Percentiles rank a stretch among this genome's conserved stretches.
Evolutionary conservation across 257 asterid species (phyloP).

Genomic region (Anisodus acutangulus): DNA sequence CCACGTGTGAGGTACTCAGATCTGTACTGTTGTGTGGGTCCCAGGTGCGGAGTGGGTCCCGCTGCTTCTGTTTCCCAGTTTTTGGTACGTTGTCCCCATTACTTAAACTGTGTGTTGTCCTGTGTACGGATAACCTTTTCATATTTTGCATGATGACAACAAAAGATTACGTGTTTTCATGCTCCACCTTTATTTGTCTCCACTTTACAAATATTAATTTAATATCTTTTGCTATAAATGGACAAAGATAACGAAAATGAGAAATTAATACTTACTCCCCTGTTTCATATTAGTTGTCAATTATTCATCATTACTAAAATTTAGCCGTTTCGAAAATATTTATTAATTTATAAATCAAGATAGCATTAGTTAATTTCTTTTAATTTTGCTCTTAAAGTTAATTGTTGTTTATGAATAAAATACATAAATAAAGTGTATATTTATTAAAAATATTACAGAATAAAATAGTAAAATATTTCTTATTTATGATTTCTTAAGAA

Average conservation of each 20-base stretch:
- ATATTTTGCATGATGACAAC: constrained; percentile 14
- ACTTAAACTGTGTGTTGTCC: constrained; percentile 37
- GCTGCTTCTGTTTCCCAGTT: constrained; percentile 40
- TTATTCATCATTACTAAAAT: too few species aligned
- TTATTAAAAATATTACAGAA: too few species aligned
- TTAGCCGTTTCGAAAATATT: too few species aligned
- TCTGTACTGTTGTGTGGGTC: not conserved
- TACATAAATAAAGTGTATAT: too few species aligned
- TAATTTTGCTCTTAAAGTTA: too few species aligned
- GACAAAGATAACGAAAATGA: not conserved
- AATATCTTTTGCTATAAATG: not conserved
- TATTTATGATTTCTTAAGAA: too few species aligned
- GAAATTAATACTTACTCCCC: too few species aligned
- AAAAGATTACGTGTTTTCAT: constrained; percentile 12
- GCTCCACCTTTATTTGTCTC: not conserved
- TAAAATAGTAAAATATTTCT: too few species aligned
- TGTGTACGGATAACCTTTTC: constrained; percentile 49
- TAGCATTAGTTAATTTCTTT: too few species aligned
- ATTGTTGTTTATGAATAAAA: too few species aligned
- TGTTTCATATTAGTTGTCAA: too few species aligned
- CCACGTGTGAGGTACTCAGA: constrained; percentile 58
- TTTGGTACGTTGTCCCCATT: constrained; percentile 57
- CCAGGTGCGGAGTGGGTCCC: constrained; percentile 42
- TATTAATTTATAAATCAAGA: too few species aligned
- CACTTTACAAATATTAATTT: not conserved